Evolutionary conservation across 257 asterid species (phyloP), one percentile per base, ranked within the genome.

Genomic region (Marsdenia floribunda): DNA sequence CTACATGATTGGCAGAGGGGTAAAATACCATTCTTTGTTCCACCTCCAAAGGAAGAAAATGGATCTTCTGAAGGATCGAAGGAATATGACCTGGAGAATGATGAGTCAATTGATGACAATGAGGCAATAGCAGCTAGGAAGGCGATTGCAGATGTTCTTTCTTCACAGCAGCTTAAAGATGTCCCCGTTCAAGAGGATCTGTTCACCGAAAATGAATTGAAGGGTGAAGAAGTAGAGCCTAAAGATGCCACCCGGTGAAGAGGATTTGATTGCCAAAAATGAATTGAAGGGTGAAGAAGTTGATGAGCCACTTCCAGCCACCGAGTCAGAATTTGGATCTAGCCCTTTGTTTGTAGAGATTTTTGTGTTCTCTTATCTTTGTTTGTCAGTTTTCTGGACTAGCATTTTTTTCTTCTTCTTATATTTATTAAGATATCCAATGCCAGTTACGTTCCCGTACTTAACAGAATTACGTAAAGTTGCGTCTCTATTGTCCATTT

Each of bases 1-100:
- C 97, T 94, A 64, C 97, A 92, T 52, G 96, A 94, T 74, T 90
- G 97, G 97, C 99, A 90, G 80, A 90, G 99, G 78, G 97, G 97
- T 65, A 89, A 82, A 77, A 90, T 90, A 67, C 97, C 97, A 1
- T 92, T 92, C 80, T 90, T 94, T 24, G 96, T 92, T 46, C 88
- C 91, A 44, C 92, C 93, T 21, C 97, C 96, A 6, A 83, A 83
- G 82, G 85, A 59, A 75, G 94, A 87, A 29, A 85, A 84, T 0
- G 89, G 72, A 3, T 71, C 46, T 26, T 16, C 82, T 2, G 85
- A 79, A 68, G 84, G 78, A 64, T 60, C 79, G 16, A 86, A 74
- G n/a, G 84, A 84, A 57, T 3, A 22, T 4, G 87, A 77, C 38
- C 35, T 53, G 47, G 84, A 68, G 65, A 75, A 57, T 70, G 85